Evolutionary conservation across 257 asterid species (phyloP).

Genomic region (Primulina tabacum): DNA sequence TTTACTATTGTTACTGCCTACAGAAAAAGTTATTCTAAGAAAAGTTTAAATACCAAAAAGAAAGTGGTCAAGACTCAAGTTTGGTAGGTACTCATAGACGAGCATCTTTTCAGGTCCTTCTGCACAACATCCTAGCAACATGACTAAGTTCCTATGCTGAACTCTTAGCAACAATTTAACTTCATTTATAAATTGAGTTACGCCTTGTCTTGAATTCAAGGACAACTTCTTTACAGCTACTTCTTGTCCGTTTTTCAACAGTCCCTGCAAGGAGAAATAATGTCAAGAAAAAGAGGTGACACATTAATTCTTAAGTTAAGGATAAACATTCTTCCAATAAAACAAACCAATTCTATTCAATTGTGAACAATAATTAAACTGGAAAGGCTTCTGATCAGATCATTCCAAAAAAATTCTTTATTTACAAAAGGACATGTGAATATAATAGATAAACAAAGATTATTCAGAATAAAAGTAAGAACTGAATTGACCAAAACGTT

Average conservation of each 20-base stretch:
- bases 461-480: too few species aligned
- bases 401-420: too few species aligned
- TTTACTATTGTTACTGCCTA: not conserved
- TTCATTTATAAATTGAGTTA: constrained; percentile 69
- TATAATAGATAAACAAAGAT: too few species aligned
- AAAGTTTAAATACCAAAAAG: constrained; percentile 54
- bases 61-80: constrained; percentile 79
- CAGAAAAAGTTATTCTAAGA: constrained; percentile 8
- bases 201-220: constrained; percentile 62
- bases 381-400: too few species aligned
- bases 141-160: constrained; percentile 75
- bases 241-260: constrained; percentile 75
- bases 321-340: not conserved
- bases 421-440: too few species aligned
- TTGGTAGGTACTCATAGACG: constrained; percentile 77
- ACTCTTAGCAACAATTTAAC: constrained; percentile 66
- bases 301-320: not conserved
- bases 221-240: constrained; percentile 82
- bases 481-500: too few species aligned
- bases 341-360: not conserved
- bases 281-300: not conserved
- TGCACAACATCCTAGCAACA: constrained; percentile 72
- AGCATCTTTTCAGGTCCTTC: constrained; percentile 94
- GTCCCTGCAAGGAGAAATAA: constrained; percentile 46
- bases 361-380: not conserved